phyloP scores from a whole-genome alignment of 78 protist species.

The Polysphondylium violaceum region DNA sequence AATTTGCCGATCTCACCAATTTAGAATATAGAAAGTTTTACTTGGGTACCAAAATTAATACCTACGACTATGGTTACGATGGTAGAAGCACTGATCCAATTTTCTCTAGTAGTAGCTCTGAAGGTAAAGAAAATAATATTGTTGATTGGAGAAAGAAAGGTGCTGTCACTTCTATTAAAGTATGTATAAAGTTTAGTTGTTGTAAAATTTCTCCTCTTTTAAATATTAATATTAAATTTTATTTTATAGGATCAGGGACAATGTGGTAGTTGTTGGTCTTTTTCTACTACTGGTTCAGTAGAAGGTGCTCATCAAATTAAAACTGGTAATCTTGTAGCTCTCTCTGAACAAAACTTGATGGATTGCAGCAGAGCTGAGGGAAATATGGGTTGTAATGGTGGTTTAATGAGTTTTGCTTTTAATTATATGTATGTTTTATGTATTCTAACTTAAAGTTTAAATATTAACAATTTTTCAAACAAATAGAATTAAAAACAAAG shows the following conservation, averaged over 20 bases:
- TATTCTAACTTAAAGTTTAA: not conserved
- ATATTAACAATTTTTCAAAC: not conserved
- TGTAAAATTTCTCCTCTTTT: not conserved
- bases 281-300: conserved; percentile 48
- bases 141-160: conserved; percentile 85
- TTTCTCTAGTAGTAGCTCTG: not conserved
- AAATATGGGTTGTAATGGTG: conserved; percentile 89
- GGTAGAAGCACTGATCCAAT: not conserved
- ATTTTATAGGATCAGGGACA: conserved; percentile 86
- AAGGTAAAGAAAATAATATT: no score
- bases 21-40: conserved; percentile 15
- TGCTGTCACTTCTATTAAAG: conserved; percentile 88
- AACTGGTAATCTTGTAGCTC: conserved; percentile 42
- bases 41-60: conserved; percentile 30
- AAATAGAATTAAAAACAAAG: conserved; percentile 78
- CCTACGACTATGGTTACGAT: not conserved
- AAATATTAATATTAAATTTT: conserved; percentile 14
- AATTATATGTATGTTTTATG: not conserved
- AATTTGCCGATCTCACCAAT: conserved; percentile 63
- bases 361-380: conserved; percentile 78
- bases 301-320: conserved; percentile 56
- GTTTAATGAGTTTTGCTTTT: conserved; percentile 78
- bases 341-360: conserved; percentile 89
- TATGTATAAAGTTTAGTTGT: conserved; percentile 78
- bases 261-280: conserved; percentile 82